These are phyloP conservation scores for grape (Vitis vinifera) DNA, from an alignment of 164 flowering plant genomes.

Conservation along the genomic window DNA sequence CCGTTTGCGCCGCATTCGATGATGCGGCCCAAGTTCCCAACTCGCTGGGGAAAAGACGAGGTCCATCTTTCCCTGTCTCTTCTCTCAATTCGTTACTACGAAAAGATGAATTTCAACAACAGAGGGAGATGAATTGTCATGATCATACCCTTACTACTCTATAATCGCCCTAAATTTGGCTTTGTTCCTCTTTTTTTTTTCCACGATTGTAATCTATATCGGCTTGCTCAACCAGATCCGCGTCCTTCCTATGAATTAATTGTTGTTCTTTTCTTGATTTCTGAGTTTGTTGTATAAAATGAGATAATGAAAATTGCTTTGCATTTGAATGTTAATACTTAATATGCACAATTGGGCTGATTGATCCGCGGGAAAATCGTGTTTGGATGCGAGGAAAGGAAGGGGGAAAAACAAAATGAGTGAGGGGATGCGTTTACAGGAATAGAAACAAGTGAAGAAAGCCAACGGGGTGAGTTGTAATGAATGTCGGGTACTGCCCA, in stretches of 20 bases:
- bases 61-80: slow-evolving; percentile 80
- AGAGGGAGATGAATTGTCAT: slow-evolving; percentile 20
- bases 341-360: no score
- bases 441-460: neutral
- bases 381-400: slow-evolving; percentile 3
- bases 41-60: slow-evolving; percentile 88
- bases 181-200: neutral
- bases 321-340: no score
- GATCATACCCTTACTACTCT: neutral
- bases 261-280: neutral
- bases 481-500: slow-evolving; percentile 12
- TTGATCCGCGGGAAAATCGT: neutral
- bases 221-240: neutral
- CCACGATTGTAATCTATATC: neutral
- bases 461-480: neutral
- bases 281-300: neutral
- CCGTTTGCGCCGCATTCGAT: slow-evolving; percentile 15
- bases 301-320: neutral
- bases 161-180: neutral
- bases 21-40: slow-evolving; percentile 22
- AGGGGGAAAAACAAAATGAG: neutral
- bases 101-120: slow-evolving; percentile 67
- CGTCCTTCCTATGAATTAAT: neutral
- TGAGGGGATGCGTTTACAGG: neutral
- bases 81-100: slow-evolving; percentile 70